Percentiles rank a stretch among this genome's conserved stretches.
Evolutionary conservation across 306 rosid species (phyloP).

Genomic region (Trifolium subterraneum): DNA sequence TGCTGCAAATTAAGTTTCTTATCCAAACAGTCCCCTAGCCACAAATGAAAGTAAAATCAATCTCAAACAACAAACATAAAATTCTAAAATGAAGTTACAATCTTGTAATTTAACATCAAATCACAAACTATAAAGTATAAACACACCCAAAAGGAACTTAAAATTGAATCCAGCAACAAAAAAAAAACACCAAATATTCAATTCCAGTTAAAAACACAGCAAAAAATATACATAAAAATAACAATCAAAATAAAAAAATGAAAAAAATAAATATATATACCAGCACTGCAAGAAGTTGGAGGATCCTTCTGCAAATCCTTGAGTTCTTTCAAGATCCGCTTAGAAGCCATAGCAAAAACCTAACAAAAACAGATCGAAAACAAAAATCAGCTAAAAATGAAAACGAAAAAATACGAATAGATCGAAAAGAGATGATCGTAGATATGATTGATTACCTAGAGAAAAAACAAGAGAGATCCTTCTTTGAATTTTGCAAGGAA

Average conservation of each 20-base stretch:
- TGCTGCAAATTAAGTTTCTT: too few species aligned
- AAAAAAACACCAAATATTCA: neutral
- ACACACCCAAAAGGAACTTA: neutral
- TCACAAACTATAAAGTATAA: too few species aligned
- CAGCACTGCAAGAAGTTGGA: slow-evolving; percentile 90
- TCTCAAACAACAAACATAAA: slow-evolving; percentile 2
- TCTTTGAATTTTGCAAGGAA: slow-evolving; percentile 33
- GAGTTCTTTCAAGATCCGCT: slow-evolving; percentile 89
- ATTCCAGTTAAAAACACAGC: neutral
- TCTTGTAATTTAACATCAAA: neutral
- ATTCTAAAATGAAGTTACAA: neutral
- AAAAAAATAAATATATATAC: slow-evolving; percentile 41
- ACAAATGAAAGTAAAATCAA: slow-evolving; percentile 1
- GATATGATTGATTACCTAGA: slow-evolving; percentile 33
- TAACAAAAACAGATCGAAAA: slow-evolving; percentile 19
- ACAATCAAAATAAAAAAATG: neutral
- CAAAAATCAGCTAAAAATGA: slow-evolving; percentile 27
- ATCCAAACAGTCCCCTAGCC: neutral
- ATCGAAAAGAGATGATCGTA: neutral
- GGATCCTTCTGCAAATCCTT: slow-evolving; percentile 95
- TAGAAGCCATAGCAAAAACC: slow-evolving; percentile 74
- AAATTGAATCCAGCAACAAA: too few species aligned
- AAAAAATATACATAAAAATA: neutral
- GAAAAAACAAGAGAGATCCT: slow-evolving; percentile 38
- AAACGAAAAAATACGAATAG: neutral